phyloP scores from a whole-genome alignment of 176 grass and related monocot species.

The Oryza glumipatula region DNA sequence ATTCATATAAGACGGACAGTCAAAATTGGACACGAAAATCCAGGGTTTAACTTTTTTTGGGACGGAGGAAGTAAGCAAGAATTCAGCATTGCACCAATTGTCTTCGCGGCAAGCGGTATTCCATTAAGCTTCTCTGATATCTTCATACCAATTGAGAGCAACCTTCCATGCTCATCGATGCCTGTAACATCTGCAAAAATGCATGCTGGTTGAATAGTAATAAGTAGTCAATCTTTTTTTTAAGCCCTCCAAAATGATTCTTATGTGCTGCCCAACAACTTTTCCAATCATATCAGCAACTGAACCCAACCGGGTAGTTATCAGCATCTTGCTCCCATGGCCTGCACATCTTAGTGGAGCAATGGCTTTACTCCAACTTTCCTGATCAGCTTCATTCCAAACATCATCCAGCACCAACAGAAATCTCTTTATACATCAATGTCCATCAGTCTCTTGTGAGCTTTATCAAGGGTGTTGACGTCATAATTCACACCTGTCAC shows the following conservation, averaged over 20 bases:
- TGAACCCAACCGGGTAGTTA: constrained; percentile 39
- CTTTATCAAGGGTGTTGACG: neutral
- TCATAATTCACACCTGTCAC: neutral
- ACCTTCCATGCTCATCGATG: neutral
- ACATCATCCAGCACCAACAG: constrained; percentile 48
- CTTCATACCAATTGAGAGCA: constrained; percentile 12
- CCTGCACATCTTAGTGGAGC: constrained; percentile 9
- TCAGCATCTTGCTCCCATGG: constrained; percentile 30
- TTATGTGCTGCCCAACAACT: neutral
- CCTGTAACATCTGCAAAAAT: constrained; percentile 9
- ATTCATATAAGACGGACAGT: too few species aligned
- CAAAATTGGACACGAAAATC: too few species aligned
- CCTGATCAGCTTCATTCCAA: constrained; percentile 25
- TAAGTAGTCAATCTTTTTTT: neutral
- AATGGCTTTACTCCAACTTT: neutral
- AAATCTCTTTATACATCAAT: constrained; percentile 27
- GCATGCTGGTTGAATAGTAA: constrained; percentile 42
- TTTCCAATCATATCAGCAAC: constrained; percentile 20
- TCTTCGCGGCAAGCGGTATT: constrained; percentile 36
- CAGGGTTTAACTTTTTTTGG: too few species aligned
- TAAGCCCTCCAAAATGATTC: constrained; percentile 27
- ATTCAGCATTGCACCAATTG: constrained; percentile 28
- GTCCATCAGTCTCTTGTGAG: constrained; percentile 24
- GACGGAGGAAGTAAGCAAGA: too few species aligned
- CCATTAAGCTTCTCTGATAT: constrained; percentile 26